Conservation (phyloP, 2,329 filamentous ascomycete genomes). For the Penicillium italicum region DNA sequence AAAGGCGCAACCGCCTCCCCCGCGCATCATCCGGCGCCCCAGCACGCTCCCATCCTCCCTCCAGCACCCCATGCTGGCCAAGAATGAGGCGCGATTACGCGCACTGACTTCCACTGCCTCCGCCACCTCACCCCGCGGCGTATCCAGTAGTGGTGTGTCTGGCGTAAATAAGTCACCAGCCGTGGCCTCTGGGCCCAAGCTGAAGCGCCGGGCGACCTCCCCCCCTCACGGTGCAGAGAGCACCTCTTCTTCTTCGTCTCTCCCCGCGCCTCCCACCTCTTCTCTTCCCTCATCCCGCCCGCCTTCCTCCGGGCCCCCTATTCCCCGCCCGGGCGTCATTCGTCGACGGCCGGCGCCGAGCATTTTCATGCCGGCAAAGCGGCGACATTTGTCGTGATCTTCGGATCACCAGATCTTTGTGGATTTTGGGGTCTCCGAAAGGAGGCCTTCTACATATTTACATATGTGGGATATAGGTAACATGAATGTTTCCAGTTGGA, state of each 20-base stretch:
- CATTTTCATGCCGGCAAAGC: slow-evolving; percentile 34
- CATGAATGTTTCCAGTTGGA: background rate
- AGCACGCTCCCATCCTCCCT: background rate
- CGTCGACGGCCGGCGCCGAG: slow-evolving; percentile 32
- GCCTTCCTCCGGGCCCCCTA: slow-evolving; percentile 1
- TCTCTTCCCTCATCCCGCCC: background rate
- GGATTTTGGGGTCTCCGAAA: background rate
- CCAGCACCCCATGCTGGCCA: slow-evolving; percentile 9
- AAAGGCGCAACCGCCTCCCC: slow-evolving; percentile 9
- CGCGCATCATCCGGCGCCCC: background rate
- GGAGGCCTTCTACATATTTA: background rate
- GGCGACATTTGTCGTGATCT: slow-evolving; percentile 23
- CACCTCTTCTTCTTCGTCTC: background rate
- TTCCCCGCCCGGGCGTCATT: slow-evolving; percentile 21
- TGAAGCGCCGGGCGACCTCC: slow-evolving; percentile 15
- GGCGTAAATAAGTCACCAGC: background rate
- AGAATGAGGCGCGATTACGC: slow-evolving; percentile 16
- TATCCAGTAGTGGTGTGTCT: background rate
- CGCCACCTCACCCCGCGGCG: background rate
- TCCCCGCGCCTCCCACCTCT: background rate
- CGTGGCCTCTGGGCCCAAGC: background rate
- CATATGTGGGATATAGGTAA: background rate
- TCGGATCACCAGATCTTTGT: background rate
- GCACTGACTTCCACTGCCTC: slow-evolving; percentile 24
- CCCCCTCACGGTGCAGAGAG: background rate